Evolutionary conservation across 108 stramenopile species (phyloP).

Genomic region (Nitzschia putrida): DNA sequence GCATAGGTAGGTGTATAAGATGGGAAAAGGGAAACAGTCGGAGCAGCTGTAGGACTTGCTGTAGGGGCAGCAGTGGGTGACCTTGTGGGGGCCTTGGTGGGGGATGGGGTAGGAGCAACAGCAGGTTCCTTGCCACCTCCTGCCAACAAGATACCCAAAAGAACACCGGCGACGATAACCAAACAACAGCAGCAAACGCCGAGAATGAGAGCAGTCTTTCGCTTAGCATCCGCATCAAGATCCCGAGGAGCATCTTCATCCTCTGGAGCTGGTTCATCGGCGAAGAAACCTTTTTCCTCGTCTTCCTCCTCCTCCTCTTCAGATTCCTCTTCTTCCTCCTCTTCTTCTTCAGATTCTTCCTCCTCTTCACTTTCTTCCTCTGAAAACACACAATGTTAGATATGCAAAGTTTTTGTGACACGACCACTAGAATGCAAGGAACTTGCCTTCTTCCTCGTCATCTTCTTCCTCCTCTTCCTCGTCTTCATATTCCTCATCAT

Average conservation of each 20-base stretch:
- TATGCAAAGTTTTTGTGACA: background rate
- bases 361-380: background rate
- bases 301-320: conserved; percentile 2
- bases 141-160: conserved; percentile 10
- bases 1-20: background rate
- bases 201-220: background rate
- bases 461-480: background rate
- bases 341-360: conserved; percentile 6
- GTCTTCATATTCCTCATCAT: conserved; percentile 1
- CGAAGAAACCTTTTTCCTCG: conserved; percentile 3
- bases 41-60: background rate
- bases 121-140: conserved; percentile 1
- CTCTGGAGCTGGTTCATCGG: background rate
- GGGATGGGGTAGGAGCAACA: background rate
- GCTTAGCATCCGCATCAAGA: background rate
- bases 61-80: too few species aligned
- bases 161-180: background rate
- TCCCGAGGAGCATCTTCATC: conserved; percentile 6
- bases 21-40: background rate
- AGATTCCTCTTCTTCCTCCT: conserved; percentile 1
- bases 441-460: conserved; percentile 1
- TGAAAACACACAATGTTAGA: too few species aligned
- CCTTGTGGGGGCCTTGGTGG: conserved; percentile 1
- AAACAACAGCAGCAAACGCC: background rate
- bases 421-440: background rate